Evolutionary conservation across 768 basidiomycete species (phyloP), one percentile per base, ranked within the genome.

Genomic region (Russula sp.): DNA sequence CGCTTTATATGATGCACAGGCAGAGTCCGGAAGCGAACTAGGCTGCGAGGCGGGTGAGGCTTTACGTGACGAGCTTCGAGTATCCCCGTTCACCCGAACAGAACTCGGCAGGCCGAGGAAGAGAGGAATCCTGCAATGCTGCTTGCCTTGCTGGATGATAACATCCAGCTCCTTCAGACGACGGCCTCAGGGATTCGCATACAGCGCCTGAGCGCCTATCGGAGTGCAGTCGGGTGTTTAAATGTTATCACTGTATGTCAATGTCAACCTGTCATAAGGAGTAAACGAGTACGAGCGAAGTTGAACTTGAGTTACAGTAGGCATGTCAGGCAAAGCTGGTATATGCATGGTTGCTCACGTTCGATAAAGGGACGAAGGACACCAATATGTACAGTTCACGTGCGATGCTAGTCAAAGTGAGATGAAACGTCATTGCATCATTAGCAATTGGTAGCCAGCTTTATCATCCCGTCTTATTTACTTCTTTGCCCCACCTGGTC

Each of bases 1-100:
- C 7, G 18, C 20, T n/a, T 44, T 44, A 20, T 44, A 44, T 54
- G 40, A 55, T 64, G 53, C 28, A 42, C 10, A 36, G 11, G 22
- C 22, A 54, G 44, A 42, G 42, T n/a, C 13, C 51, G 50, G 60
- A n/a, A 16, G 30, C 60, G 64, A 65, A 48, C 14, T 49, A 48
- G 42, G 64, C 42, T 61, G 55, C 60, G 60, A 61, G 10, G 54
- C 54, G 16, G 26, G 3, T 32, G 26, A 20, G n/a, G 9, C 7
- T 30, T 32, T 46, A 57, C 30, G 22, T 34, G 13, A 13, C 44
- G 44, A 16, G 5, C 3, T 11, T 14, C 13, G 24, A 22, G n/a
- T 36, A 2, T 36, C n/a, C n/a, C 11, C 14, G 22, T 49, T 14
- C n/a, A 1, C 13, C 53, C 53, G 53, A 54, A 54, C 38, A 54